Evolutionary conservation across 148 eudicot species (phyloP).

Genomic region (Heliosperma pusillum): DNA sequence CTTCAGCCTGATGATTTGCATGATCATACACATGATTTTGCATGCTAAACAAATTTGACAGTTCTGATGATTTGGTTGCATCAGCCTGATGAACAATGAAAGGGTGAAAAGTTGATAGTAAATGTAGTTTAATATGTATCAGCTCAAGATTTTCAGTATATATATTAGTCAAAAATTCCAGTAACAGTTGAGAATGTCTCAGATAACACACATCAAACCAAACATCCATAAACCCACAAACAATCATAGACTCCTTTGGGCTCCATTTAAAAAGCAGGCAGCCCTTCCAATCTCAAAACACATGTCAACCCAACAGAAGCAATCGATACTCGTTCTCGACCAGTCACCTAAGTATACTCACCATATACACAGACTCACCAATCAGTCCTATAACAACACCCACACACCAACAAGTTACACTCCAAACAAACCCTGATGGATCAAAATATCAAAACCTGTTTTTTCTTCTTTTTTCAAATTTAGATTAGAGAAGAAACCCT

Average conservation of each 20-base stretch:
- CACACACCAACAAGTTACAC: constrained; percentile 1
- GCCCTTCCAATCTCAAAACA: constrained; percentile 18
- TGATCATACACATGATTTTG: too few species aligned
- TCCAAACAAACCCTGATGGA: constrained; percentile 14
- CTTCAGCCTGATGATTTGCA: too few species aligned
- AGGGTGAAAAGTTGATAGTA: neutral
- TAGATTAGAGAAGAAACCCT: constrained; percentile 43
- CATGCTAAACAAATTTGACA: too few species aligned
- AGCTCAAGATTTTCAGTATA: neutral
- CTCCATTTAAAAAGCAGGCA: constrained; percentile 27
- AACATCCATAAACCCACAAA: constrained; percentile 17
- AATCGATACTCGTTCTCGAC: neutral
- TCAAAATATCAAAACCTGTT: neutral
- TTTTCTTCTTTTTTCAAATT: neutral
- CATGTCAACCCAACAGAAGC: constrained; percentile 8
- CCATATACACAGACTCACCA: constrained; percentile 14
- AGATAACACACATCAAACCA: constrained; percentile 4
- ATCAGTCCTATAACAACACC: constrained; percentile 14
- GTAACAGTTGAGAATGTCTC: constrained; percentile 9
- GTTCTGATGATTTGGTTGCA: neutral
- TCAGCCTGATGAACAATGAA: neutral
- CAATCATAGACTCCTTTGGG: constrained; percentile 9
- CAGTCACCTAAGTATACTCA: constrained; percentile 16
- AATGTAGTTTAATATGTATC: neutral
- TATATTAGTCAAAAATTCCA: neutral